phyloP scores from a whole-genome alignment of 805 yeast species.

The Teunomyces lycoperdinae region DNA sequence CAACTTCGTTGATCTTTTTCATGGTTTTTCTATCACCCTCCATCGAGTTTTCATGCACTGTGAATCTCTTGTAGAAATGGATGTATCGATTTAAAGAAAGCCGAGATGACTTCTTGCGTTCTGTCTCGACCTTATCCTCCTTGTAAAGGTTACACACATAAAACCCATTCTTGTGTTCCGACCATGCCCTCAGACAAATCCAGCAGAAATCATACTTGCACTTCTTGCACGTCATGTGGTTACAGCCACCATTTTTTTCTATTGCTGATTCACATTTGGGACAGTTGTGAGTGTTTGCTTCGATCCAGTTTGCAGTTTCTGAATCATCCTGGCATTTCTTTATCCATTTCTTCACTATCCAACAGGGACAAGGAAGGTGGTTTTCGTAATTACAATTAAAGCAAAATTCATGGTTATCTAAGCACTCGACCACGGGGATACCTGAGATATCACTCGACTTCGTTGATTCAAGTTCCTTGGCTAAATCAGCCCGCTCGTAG shows the following conservation, averaged over 20 bases:
- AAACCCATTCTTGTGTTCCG: constrained; percentile 56
- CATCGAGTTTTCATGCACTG: constrained; percentile 74
- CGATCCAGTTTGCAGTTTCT: constrained; percentile 85
- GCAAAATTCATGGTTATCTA: constrained; percentile 70
- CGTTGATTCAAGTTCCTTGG: constrained; percentile 3
- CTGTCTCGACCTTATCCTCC: constrained; percentile 34
- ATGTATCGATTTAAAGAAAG: constrained; percentile 61
- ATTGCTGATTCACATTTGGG: constrained; percentile 77
- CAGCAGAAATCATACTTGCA: constrained; percentile 87
- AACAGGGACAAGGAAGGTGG: constrained; percentile 86
- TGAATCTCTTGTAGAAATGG: constrained; percentile 71
- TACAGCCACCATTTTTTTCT: constrained; percentile 95
- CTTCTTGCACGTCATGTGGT: constrained; percentile 86
- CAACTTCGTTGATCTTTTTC: constrained; percentile 58
- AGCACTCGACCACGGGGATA: constrained; percentile 72
- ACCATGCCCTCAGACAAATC: constrained; percentile 84
- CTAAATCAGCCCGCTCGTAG: constrained; percentile 20
- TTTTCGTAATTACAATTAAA: constrained; percentile 69
- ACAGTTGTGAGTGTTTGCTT: constrained; percentile 79
- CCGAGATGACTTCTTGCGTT: constrained; percentile 41
- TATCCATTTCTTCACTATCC: constrained; percentile 66
- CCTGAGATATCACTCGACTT: constrained; percentile 13
- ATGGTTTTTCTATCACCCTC: constrained; percentile 66
- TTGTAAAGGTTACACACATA: constrained; percentile 64
- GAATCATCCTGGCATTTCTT: constrained; percentile 81